Evolutionary conservation across 176 grass and related monocot genomes (phyloP).

Genomic region (Lolium perenne): DNA sequence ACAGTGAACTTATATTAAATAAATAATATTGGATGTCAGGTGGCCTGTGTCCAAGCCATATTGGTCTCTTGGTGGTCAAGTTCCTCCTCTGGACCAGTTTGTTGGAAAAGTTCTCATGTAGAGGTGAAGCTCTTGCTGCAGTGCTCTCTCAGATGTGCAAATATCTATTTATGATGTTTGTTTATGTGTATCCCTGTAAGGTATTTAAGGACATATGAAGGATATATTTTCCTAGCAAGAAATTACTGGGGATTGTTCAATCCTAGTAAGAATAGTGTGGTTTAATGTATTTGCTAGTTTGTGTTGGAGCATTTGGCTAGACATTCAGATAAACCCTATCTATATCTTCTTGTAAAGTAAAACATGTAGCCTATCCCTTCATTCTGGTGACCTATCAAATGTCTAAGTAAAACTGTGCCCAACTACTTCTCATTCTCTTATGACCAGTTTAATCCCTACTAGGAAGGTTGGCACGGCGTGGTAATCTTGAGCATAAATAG

Average conservation of each 20-base stretch:
- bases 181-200: not conserved
- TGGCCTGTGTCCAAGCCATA: not conserved
- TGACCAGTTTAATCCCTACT: too few species aligned
- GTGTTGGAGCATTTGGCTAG: not conserved
- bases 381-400: too few species aligned
- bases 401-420: too few species aligned
- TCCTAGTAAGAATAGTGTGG: not conserved
- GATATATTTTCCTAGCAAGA: not conserved
- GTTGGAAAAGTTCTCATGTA: not conserved
- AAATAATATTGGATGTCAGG: not conserved
- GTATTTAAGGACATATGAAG: not conserved
- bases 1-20: not conserved
- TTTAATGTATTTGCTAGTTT: not conserved
- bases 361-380: too few species aligned
- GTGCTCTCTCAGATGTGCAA: not conserved
- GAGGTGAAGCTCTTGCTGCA: not conserved
- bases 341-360: too few species aligned
- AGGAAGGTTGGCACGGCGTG: too few species aligned
- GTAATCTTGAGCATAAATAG: too few species aligned
- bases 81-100: not conserved
- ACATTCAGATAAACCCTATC: not conserved
- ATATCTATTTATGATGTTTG: not conserved
- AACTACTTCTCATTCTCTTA: too few species aligned
- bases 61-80: not conserved
- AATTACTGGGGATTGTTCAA: not conserved